Percentiles rank a stretch among this genome's conserved stretches.
phyloP scores from a whole-genome alignment of 2,329 filamentous ascomycete species.

The Sphaerostilbella broomeana region DNA sequence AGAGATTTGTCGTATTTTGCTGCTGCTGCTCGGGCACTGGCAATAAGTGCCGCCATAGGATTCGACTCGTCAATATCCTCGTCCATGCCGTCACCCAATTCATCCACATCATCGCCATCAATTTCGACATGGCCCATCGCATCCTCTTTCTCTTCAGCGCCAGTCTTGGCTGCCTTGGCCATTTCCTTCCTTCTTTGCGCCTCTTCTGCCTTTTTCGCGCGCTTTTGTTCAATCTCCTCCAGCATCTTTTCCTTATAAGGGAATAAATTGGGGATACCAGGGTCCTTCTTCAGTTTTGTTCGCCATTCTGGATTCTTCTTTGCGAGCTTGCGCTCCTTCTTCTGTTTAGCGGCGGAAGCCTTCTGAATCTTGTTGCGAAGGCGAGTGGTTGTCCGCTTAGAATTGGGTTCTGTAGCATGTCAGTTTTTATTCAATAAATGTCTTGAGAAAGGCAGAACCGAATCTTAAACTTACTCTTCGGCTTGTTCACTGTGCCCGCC shows the following conservation, averaged over 20 bases:
- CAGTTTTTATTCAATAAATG: conserved; percentile 1
- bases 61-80: conserved; percentile 63
- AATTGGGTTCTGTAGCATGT: conserved; percentile 69
- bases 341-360: conserved; percentile 80
- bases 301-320: conserved; percentile 98
- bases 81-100: conserved; percentile 48
- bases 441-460: background rate
- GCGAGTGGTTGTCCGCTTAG: conserved; percentile 84
- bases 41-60: conserved; percentile 86
- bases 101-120: conserved; percentile 43
- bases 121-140: conserved; percentile 40
- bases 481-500: conserved; percentile 50
- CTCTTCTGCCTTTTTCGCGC: conserved; percentile 74
- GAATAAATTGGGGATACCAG: conserved; percentile 93
- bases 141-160: conserved; percentile 36
- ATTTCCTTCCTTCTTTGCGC: conserved; percentile 63
- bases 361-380: conserved; percentile 96
- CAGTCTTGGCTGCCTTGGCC: conserved; percentile 59
- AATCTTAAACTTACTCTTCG: conserved; percentile 38
- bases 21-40: conserved; percentile 73
- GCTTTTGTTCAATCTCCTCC: conserved; percentile 87
- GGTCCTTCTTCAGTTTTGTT: conserved; percentile 93
- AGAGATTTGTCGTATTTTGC: conserved; percentile 64
- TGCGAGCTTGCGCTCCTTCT: conserved; percentile 78
- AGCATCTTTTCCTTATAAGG: conserved; percentile 96